Evolutionary conservation across 1,139 yeast species (phyloP), one percentile per base, ranked within the genome.

Genomic region (Pichia sp.): DNA sequence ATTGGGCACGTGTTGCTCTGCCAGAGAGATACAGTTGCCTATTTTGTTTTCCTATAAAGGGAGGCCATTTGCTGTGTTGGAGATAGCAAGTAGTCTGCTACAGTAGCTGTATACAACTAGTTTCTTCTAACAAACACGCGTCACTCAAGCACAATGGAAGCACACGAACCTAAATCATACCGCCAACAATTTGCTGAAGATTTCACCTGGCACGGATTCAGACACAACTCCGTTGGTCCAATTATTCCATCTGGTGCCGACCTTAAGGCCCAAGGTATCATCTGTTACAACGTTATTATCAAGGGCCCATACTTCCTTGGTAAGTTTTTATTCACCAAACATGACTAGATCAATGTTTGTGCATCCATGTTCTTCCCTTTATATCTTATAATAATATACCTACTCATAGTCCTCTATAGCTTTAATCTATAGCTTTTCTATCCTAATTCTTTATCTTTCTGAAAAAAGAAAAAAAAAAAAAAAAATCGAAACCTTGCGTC

Each of bases 101-200:
- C 13, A 27, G 4, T 6, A 7, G 3, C 35, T 24, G 24, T n/a
- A 11, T 35, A 3, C 15, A 5, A n/a, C 15, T 38, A 4, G 5
- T 7, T 18, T 8, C n/a, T 11, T 11, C 8, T 15, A 15, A 16
- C 27, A 29, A 24, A 36, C 16, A 22, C 15, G 3, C n/a, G 12
- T 25, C 8, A 27, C n/a, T n/a, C 8, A 46, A 11, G 15, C 13
- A 37, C 24, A 16, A 40, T 39, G 43, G 52, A 43, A 18, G 35
- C 11, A n/a, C 52, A 49, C 44, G 49, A 45, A 20, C 26, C 27
- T 8, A 49, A 39, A 39, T 25, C 50, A 12, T 46, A 46, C 44
- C 40, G 46, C 16, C 39, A 44, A 27, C 53, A 50, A 50, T 42
- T 41, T 45, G 43, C 24, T 34, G 48, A 50, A 3, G 53, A 50